These are phyloP conservation scores for Fusarium sp. DNA, from an alignment of 2,329 filamentous ascomycete genomes.

Conservation along the genomic window DNA sequence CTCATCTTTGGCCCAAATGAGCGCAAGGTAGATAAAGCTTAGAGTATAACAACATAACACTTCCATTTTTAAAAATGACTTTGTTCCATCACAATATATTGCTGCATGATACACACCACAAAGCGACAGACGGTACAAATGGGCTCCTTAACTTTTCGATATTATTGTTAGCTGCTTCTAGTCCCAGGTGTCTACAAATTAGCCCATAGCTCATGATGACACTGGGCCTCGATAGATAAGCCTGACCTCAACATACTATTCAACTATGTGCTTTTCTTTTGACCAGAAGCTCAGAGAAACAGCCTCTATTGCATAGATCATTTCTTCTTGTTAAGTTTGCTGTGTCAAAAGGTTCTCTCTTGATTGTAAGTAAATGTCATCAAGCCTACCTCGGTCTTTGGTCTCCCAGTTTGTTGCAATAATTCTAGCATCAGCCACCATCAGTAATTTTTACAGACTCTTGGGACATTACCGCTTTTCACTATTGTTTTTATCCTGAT, in stretches of 20 bases:
- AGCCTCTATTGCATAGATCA: no score
- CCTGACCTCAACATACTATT: no score
- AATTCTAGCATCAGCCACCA: not conserved
- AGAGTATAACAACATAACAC: no score
- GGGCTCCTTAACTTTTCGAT: not conserved
- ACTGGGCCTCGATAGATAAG: no score
- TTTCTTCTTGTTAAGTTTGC: no score
- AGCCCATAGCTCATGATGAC: no score
- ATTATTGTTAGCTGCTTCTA: not conserved
- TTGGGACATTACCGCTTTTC: rapidly evolving
- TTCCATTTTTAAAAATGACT: no score
- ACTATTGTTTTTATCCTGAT: rapidly evolving
- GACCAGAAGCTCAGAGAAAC: no score
- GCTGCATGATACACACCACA: not conserved
- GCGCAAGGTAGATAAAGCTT: not conserved
- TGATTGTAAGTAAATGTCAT: no score
- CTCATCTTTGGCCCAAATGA: rapidly evolving
- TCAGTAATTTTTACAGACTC: rapidly evolving
- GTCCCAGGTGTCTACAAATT: no score
- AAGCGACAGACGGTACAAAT: not conserved
- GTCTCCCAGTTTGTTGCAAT: not conserved
- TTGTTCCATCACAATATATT: not conserved
- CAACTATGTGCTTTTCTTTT: no score
- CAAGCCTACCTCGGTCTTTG: not conserved
- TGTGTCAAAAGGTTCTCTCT: no score